Evolutionary conservation across 805 yeast species (phyloP).

Genomic region (Sugiyamaella floridensis): DNA sequence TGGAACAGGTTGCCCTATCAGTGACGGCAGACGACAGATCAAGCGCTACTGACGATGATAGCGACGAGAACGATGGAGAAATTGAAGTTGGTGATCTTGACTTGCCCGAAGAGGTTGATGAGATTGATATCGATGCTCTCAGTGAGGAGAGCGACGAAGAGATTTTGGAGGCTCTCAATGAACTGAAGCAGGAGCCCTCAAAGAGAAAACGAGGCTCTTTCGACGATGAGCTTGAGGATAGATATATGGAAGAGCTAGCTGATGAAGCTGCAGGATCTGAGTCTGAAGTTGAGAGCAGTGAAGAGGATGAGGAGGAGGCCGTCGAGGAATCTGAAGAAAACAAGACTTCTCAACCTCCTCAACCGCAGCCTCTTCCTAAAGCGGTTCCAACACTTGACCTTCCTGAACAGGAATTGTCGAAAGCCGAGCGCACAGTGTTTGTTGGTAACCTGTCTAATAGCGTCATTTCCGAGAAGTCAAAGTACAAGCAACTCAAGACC

Average conservation of each 20-base stretch:
- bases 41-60: background rate
- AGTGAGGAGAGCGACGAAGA: slow-evolving; percentile 37
- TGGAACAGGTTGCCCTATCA: background rate
- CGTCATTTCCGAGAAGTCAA: slow-evolving; percentile 57
- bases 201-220: background rate
- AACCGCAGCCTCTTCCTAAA: background rate
- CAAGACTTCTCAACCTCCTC: background rate
- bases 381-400: slow-evolving; percentile 26
- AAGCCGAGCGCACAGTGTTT: slow-evolving; percentile 79
- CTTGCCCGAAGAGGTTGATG: background rate
- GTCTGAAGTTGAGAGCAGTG: slow-evolving; percentile 2
- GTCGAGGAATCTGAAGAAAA: slow-evolving; percentile 18
- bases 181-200: background rate
- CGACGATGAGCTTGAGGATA: slow-evolving; percentile 7
- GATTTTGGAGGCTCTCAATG: slow-evolving; percentile 6
- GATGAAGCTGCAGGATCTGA: slow-evolving; percentile 7
- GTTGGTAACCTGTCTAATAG: slow-evolving; percentile 73
- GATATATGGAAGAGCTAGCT: background rate
- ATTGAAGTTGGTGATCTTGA: slow-evolving; percentile 14
- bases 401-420: slow-evolving; percentile 69
- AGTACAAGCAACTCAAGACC: slow-evolving; percentile 57
- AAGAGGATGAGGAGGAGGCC: slow-evolving; percentile 10
- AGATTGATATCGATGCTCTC: slow-evolving; percentile 26
- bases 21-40: slow-evolving; percentile 3
- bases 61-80: background rate